Conservation (phyloP, 2,329 filamentous ascomycete species). For the Ascochyta pisi region DNA sequence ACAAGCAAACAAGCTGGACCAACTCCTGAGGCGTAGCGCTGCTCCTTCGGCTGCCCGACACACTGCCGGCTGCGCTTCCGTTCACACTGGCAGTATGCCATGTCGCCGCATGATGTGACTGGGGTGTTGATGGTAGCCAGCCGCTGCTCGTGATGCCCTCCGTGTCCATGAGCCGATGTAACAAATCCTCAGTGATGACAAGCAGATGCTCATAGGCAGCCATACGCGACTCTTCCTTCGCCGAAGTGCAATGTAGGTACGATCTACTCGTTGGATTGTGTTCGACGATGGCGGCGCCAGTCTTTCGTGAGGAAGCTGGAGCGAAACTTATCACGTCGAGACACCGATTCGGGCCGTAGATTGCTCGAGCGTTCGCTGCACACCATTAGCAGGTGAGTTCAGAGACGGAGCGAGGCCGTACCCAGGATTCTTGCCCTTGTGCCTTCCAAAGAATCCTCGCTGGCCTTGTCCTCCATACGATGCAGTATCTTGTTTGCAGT, state of each 20-base stretch:
- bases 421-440: constrained; percentile 43
- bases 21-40: constrained; percentile 40
- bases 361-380: constrained; percentile 43
- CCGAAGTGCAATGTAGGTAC: constrained; percentile 44
- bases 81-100: constrained; percentile 28
- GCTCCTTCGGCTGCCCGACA: constrained; percentile 31
- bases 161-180: constrained; percentile 40
- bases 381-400: background rate
- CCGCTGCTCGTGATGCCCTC: constrained; percentile 45
- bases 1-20: constrained; percentile 1
- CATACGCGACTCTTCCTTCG: constrained; percentile 40
- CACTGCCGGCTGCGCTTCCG: constrained; percentile 24
- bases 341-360: constrained; percentile 45
- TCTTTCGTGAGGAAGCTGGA: constrained; percentile 42
- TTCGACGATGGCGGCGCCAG: constrained; percentile 47
- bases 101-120: constrained; percentile 40
- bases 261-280: constrained; percentile 45
- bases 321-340: constrained; percentile 48
- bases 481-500: constrained; percentile 43
- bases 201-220: constrained; percentile 45
- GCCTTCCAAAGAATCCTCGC: constrained; percentile 44
- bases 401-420: constrained; percentile 6
- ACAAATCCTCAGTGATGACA: constrained; percentile 45
- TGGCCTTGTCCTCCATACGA: constrained; percentile 44
- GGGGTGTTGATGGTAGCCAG: constrained; percentile 45